Percentiles rank a stretch among this genome's conserved stretches.
Evolutionary conservation across 2,329 filamentous ascomycete species (phyloP).

Genomic region (Talaromyces sp.): DNA sequence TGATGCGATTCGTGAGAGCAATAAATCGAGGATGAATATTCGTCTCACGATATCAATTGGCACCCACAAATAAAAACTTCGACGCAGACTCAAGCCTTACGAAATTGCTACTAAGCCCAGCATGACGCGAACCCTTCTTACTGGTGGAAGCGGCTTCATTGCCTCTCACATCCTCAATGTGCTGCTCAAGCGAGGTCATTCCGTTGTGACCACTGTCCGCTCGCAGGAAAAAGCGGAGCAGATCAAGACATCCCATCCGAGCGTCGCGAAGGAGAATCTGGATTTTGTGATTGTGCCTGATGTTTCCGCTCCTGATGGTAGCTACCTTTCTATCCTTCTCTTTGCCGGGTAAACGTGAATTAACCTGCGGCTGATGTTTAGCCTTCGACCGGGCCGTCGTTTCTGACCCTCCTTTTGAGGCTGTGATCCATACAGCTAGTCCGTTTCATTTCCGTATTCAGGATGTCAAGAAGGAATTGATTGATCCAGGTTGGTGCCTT

Average conservation of each 20-base stretch:
- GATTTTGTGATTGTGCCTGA: conserved; percentile 64
- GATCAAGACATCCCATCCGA: conserved; percentile 50
- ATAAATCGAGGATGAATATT: neutral
- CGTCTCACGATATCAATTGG: too few species aligned
- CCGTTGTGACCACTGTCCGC: conserved; percentile 58
- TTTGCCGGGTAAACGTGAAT: neutral
- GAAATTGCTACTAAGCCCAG: neutral
- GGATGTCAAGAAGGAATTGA: conserved; percentile 21
- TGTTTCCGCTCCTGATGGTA: conserved; percentile 49
- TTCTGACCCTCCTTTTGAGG: conserved; percentile 61
- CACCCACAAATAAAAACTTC: neutral
- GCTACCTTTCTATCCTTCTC: conserved; percentile 4
- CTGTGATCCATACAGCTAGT: conserved; percentile 66
- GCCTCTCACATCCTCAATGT: conserved; percentile 57
- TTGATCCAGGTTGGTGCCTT: conserved; percentile 20
- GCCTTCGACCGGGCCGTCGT: conserved; percentile 63
- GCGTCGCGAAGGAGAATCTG: conserved; percentile 49
- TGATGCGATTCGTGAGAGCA: neutral
- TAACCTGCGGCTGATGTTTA: conserved; percentile 36
- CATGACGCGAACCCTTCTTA: conserved; percentile 17
- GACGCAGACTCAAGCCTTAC: neutral
- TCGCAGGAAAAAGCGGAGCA: conserved; percentile 55
- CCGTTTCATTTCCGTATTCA: conserved; percentile 66
- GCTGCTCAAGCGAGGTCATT: conserved; percentile 41
- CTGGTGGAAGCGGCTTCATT: conserved; percentile 58